Percentiles rank a stretch among this genome's conserved stretches.
phyloP scores from a whole-genome alignment of 306 rosid genomes.

The Trifolium repens region DNA sequence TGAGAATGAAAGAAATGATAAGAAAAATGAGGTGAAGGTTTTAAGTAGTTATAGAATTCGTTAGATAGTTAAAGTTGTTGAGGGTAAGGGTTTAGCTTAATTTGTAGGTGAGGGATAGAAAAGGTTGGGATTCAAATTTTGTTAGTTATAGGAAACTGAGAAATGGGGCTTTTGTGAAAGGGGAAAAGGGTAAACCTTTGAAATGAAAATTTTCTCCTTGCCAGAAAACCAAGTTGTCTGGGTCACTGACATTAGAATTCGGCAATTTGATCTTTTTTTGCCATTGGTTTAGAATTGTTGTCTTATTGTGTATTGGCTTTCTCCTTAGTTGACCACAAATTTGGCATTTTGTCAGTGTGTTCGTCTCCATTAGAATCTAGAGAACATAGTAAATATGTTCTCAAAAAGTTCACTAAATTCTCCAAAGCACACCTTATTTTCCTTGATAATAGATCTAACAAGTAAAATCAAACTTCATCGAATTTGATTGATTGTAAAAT shows the following conservation, averaged over 20 bases:
- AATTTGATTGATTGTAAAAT: background rate
- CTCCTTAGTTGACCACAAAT: background rate
- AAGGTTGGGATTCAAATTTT: slow-evolving; percentile 1
- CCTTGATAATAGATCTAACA: background rate
- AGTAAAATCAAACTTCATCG: background rate
- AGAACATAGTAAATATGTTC: background rate
- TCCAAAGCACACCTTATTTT: background rate
- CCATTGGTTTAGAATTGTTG: background rate
- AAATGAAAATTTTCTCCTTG: background rate
- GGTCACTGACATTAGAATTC: background rate
- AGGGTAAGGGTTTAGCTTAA: background rate
- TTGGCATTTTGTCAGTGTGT: slow-evolving; percentile 1
- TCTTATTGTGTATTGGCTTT: background rate
- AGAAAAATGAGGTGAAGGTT: background rate
- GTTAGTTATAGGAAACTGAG: background rate
- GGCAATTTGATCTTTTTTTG: background rate
- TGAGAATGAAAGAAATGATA: background rate
- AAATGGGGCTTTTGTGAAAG: background rate
- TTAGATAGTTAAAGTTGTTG: background rate
- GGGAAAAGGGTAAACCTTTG: background rate
- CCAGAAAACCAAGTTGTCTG: background rate
- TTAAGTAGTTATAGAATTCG: slow-evolving; percentile 8
- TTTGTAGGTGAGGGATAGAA: slow-evolving; percentile 8
- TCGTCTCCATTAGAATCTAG: slow-evolving; percentile 5
- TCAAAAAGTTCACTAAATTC: background rate